Evolutionary conservation across 164 flowering plant genomes (phyloP), one percentile per base, ranked within the genome.

Genomic region (Litsea cubeba): DNA sequence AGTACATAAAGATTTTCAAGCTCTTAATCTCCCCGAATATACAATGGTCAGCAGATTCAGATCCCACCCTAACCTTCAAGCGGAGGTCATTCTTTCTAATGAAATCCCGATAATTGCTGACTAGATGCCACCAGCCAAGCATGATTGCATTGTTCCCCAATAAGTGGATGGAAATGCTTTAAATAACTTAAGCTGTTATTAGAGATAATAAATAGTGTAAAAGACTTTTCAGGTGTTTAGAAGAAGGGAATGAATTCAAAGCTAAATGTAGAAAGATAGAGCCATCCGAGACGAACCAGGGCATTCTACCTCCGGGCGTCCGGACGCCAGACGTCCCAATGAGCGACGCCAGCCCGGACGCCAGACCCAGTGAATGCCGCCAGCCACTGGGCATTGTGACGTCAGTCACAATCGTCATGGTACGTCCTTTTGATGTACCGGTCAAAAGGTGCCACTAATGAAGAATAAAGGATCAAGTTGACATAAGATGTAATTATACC

Each of bases 21-120:
- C 26, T 63, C 51, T 54, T 24, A 65, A 50, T 26, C 81, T 71
- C 81, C 88, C 90, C 77, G 90, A 87, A 79, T 87, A 86, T 18
- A 87, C 4, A 12, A 90, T 84, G n/a, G 89, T 85, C 14, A 86
- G 23, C 2, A 90, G 72, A 64, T 86, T 80, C 30, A 88, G 62
- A 74, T 88, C 65, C 85, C 84, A 86, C 0, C 80, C 83, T 67
- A 88, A 28, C 70, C 15, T 65, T 91, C 91, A 90, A 0, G 84
- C 65, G 11, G 68, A 69, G 50, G 54, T 73, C 0, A 75, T 69
- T 66, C 82, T 76, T 35, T 85, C 80, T 10, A 90, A 15, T 72
- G 78, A 81, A 15, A 87, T 2, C 3, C 94, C 94, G 1, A 88
- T 18, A 0, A 84, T 73, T 2, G 75, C 46, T 25, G 83, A 50